Base-by-base conservation (phyloP, 345 rosid genomes). In the Jatropha curcas region DNA sequence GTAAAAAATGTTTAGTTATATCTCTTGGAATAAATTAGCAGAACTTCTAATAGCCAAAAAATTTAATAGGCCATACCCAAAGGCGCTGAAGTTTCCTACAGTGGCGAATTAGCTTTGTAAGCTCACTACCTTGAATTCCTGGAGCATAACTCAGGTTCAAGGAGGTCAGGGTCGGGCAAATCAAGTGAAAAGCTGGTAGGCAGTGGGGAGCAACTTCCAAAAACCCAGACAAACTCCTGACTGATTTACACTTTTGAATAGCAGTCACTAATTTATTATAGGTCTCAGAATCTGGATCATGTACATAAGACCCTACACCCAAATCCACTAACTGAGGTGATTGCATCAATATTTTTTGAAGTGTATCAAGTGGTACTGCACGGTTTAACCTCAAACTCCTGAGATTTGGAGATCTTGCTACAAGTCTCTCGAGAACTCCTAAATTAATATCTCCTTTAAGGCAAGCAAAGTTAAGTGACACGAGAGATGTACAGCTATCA, bases 101-200 rank as follows among this genome's bases (percentile, higher is more conserved):
- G 66, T 77, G 80, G 24, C 79, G 86, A 76, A 92, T 82, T 68
- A 92, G 83, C 71, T 86, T 86, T 4, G 81, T 85, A 39, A 90
- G 90, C 58, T 87, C 88, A 74, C 72, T 77, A 30, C 92, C 88
- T 59, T 75, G 86, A 74, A 92, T 79, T 33, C 94, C 99, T 0
- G 93, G 84, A 3, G 98, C 97, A 60, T 92, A 95, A 72, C 99
- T 95, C 45, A 95, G 86, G 74, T 95, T 95, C 87, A 95, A 82
- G 52, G 84, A 81, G 53, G 84, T 82, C 70, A 95, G 82, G 61
- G 84, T 84, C 9, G 79, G 73, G 46, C 98, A 92, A 24, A 92
- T 73, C 8, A 84, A 83, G 80, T 88, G 80, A 61, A 95, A 82
- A 33, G 94, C 90, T 0, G 87, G 57, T 66, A 90, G 87, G 71